Evolutionary conservation across 768 basidiomycete genomes (phyloP).

Genomic region (Leccinum imitatum): DNA sequence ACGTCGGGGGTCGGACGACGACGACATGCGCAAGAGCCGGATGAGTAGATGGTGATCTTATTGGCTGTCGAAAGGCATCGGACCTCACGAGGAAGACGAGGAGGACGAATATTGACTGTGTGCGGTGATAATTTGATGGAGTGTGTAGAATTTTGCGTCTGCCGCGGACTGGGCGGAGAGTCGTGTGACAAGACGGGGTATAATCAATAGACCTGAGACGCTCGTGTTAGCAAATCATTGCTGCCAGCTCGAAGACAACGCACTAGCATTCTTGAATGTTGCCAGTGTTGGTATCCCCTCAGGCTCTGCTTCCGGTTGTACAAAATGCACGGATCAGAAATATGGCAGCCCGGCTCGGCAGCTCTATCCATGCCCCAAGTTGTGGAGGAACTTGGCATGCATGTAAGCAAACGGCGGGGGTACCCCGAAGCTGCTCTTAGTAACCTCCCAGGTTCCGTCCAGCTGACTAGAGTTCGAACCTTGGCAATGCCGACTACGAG

Average conservation of each 20-base stretch:
- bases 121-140: background rate
- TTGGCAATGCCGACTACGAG: no score
- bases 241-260: no score
- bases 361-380: no score
- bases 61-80: constrained; percentile 56
- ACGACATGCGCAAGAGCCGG: constrained; percentile 4
- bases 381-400: background rate
- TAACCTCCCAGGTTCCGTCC: no score
- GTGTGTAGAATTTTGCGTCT: background rate
- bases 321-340: background rate
- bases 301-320: background rate
- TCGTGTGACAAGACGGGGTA: background rate
- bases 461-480: no score
- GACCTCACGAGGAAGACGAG: constrained; percentile 26
- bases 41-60: constrained; percentile 41
- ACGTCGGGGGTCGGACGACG: constrained; percentile 31
- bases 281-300: no score
- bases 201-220: constrained; percentile 1
- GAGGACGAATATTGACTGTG: background rate
- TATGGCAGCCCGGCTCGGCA: background rate
- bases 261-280: no score
- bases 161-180: background rate
- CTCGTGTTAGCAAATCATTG: background rate
- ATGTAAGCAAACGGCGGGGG: background rate
- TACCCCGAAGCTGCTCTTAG: background rate